These are phyloP conservation scores for Cerioporus squamosus DNA, from an alignment of 1,284 basidiomycete species.

Conservation along the genomic window DNA sequence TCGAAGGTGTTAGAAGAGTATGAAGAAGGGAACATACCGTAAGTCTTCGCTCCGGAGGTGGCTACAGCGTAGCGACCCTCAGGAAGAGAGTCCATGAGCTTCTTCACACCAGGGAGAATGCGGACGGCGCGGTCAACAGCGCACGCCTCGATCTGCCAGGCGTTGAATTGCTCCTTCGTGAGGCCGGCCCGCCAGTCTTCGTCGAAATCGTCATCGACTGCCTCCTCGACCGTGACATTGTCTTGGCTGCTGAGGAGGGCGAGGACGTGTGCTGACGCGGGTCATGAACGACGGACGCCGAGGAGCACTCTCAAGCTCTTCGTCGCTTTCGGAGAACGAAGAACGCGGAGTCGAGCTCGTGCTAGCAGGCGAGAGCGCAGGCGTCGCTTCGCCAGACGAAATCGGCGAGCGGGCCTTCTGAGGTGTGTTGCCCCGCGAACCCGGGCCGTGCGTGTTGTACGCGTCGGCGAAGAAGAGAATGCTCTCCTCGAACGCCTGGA, in stretches of 20 bases:
- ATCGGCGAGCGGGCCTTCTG: conserved; percentile 24
- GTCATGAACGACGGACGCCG: conserved; percentile 55
- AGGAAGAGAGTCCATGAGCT: conserved; percentile 71
- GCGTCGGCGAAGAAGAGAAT: conserved; percentile 79
- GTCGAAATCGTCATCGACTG: conserved; percentile 32
- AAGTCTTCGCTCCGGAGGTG: conserved; percentile 77
- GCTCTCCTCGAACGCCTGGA: conserved; percentile 67
- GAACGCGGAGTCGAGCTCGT: conserved; percentile 43
- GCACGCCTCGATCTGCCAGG: conserved; percentile 64
- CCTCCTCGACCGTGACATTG: conserved; percentile 41
- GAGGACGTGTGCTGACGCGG: conserved; percentile 50
- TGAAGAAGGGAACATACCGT: conserved; percentile 33
- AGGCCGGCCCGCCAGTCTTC: conserved; percentile 32
- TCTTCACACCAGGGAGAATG: conserved; percentile 75
- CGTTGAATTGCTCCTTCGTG: conserved; percentile 41
- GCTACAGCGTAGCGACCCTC: conserved; percentile 73
- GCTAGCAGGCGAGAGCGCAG: conserved; percentile 39
- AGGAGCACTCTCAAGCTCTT: conserved; percentile 21
- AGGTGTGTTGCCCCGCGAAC: conserved; percentile 29
- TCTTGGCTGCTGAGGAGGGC: conserved; percentile 41
- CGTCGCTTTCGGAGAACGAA: conserved; percentile 36
- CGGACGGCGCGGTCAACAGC: conserved; percentile 68
- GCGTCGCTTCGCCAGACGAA: conserved; percentile 25
- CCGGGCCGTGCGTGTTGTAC: conserved; percentile 49
- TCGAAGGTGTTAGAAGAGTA: not conserved